These are phyloP conservation scores for Zancudomyces culisetae DNA, from an alignment of 371 early-diverging fungal species.

Conservation along the genomic window DNA sequence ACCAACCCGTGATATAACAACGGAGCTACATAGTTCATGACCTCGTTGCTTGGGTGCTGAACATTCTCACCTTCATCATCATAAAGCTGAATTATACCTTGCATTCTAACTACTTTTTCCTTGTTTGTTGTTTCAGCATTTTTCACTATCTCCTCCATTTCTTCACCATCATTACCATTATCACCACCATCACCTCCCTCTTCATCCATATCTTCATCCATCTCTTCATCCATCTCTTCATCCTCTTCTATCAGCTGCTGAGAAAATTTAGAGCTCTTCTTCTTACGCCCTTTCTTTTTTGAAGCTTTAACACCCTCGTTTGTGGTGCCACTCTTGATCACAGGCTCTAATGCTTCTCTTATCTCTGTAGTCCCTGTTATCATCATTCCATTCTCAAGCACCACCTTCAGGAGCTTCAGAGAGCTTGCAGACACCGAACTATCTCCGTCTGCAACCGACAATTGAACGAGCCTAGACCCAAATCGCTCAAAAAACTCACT, in stretches of 20 bases:
- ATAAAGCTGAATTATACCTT: conserved; percentile 5
- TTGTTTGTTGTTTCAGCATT: background rate
- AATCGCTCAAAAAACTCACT: conserved; percentile 51
- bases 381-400: conserved; percentile 25
- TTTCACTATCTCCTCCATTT: background rate
- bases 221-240: conserved; percentile 14
- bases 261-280: conserved; percentile 16
- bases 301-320: conserved; percentile 17
- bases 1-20: conserved; percentile 18
- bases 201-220: background rate
- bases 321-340: background rate
- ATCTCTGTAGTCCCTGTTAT: conserved; percentile 19
- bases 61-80: conserved; percentile 7
- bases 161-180: background rate
- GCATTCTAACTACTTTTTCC: conserved; percentile 3
- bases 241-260: conserved; percentile 9
- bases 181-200: background rate
- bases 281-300: background rate
- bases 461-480: conserved; percentile 52
- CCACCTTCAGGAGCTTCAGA: conserved; percentile 32
- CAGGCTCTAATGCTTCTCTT: conserved; percentile 11
- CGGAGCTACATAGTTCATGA: conserved; percentile 16
- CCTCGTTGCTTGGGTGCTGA: conserved; percentile 11
- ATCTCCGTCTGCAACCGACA: conserved; percentile 64
- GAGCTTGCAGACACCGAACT: conserved; percentile 38